A percentile compares a stretch with the other conserved stretches of the same genome.
phyloP scores from a whole-genome alignment of 768 basidiomycete genomes.

The Boletus pseudopeckii region DNA sequence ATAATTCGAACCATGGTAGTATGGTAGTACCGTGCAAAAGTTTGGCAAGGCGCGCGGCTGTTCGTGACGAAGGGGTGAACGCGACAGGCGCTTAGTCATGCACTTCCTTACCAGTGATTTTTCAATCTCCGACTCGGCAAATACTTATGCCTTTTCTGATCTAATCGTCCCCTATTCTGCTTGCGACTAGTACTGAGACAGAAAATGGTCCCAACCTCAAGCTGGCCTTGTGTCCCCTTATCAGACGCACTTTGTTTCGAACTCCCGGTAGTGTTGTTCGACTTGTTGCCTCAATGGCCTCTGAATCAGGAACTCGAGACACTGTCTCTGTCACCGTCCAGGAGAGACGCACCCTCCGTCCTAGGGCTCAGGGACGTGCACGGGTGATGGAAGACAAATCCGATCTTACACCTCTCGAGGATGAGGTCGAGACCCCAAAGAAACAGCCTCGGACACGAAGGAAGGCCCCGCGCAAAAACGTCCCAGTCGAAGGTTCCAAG shows the following conservation, averaged over 20 bases:
- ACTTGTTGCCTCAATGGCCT: neutral
- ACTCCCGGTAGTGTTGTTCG: neutral
- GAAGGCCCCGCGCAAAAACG: neutral
- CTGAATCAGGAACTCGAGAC: neutral
- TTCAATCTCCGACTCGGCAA: constrained; percentile 22
- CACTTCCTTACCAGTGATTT: neutral
- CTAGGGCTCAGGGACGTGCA: neutral
- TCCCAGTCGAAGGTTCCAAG: neutral
- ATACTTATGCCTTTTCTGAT: neutral
- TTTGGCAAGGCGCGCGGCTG: neutral
- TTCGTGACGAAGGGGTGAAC: neutral
- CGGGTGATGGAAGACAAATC: constrained; percentile 2
- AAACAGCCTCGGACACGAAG: neutral
- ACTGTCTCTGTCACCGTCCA: neutral
- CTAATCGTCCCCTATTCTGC: constrained; percentile 12
- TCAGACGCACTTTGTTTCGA: neutral
- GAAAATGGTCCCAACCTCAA: neutral
- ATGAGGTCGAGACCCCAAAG: neutral
- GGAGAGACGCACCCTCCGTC: neutral
- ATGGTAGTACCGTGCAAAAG: constrained; percentile 36
- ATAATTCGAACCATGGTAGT: constrained; percentile 77
- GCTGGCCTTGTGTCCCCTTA: neutral
- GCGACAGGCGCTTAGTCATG: constrained; percentile 4
- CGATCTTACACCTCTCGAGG: constrained; percentile 17
- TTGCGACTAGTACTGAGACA: neutral